Conservation (phyloP, 441 rosid species). For the Rhodomyrtus psidioides region DNA sequence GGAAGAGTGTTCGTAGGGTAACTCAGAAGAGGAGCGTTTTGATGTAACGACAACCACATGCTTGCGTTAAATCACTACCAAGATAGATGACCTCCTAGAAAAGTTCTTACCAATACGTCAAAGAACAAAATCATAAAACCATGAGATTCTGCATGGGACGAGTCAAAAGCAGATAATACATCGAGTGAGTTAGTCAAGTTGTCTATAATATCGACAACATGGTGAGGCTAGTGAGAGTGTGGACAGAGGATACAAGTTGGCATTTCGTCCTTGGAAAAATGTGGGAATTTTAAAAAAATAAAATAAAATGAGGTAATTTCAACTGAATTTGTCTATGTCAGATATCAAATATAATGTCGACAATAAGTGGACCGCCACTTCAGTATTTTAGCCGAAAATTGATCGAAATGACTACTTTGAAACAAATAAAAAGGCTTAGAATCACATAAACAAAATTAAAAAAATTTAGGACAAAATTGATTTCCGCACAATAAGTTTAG, state of each 20-base stretch:
- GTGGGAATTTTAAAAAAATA: background rate
- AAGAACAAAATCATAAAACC: background rate
- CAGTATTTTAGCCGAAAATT: background rate
- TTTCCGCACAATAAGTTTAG: background rate
- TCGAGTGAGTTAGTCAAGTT: background rate
- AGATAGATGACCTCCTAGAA: background rate
- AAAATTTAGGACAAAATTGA: background rate
- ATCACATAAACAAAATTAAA: background rate
- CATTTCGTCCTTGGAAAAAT: too few species aligned
- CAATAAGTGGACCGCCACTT: background rate
- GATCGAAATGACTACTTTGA: background rate
- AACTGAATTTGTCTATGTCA: background rate
- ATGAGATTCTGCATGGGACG: background rate
- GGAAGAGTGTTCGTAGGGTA: background rate
- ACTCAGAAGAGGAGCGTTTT: background rate
- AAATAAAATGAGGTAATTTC: background rate
- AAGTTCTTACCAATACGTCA: background rate
- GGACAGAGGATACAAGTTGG: background rate
- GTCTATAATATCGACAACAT: too few species aligned
- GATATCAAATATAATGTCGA: background rate
- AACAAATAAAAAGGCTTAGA: background rate
- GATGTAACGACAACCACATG: background rate
- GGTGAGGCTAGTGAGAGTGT: background rate
- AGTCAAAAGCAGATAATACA: background rate
- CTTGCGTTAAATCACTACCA: background rate